These are phyloP conservation scores for Chiua virens DNA, from an alignment of 768 basidiomycete species.

Conservation along the genomic window DNA sequence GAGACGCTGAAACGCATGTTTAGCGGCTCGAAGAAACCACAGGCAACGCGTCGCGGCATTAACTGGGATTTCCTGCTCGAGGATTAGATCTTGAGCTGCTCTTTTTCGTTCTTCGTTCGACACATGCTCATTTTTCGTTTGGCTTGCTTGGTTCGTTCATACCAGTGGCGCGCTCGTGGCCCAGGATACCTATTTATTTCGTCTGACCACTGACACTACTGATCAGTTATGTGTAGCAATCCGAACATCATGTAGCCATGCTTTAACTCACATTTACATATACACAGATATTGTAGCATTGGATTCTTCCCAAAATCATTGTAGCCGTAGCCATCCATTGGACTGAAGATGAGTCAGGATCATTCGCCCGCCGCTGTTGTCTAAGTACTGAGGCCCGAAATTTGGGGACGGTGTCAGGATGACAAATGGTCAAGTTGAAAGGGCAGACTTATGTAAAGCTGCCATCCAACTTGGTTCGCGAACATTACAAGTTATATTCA, in stretches of 20 bases:
- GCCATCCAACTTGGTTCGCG: background rate
- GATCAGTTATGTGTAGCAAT: constrained; percentile 24
- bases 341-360: constrained; percentile 1
- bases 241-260: constrained; percentile 28
- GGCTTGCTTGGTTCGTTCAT: constrained; percentile 1
- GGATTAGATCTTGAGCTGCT: constrained; percentile 40
- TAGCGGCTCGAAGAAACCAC: constrained; percentile 52
- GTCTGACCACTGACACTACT: background rate
- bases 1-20: constrained; percentile 67
- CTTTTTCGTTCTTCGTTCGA: constrained; percentile 14
- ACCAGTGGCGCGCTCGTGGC: constrained; percentile 10
- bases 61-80: constrained; percentile 83
- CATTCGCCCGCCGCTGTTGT: background rate
- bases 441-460: background rate
- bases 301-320: constrained; percentile 7
- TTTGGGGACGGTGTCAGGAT: too few species aligned
- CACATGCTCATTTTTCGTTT: constrained; percentile 9
- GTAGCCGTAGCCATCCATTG: constrained; percentile 24
- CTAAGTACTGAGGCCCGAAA: background rate
- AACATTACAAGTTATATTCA: too few species aligned
- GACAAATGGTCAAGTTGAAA: too few species aligned
- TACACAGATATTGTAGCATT: constrained; percentile 21
- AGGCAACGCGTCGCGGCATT: constrained; percentile 45
- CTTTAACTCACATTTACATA: constrained; percentile 6
- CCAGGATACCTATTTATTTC: constrained; percentile 22